phyloP scores from a whole-genome alignment of 352 stramenopile species.

The Thraustochytrium striatum region DNA sequence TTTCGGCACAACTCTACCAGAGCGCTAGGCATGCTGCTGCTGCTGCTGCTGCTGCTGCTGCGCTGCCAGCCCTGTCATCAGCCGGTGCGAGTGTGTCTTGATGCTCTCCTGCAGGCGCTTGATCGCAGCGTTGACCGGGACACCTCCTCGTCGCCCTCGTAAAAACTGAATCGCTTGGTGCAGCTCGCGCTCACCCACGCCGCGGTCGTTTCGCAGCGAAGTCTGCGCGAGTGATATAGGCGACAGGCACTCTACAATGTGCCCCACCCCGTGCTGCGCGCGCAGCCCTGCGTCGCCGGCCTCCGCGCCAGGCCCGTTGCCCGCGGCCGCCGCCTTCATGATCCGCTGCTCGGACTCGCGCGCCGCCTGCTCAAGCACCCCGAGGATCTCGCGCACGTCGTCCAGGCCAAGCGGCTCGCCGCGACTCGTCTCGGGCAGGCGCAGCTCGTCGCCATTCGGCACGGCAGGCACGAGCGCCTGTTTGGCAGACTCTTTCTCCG shows the following conservation, averaged over 20 bases:
- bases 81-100: too few species aligned
- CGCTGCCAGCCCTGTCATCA: too few species aligned
- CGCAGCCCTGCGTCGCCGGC: not conserved
- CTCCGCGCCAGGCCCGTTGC: not conserved
- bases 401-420: not conserved
- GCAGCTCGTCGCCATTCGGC: not conserved
- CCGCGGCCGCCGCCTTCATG: not conserved
- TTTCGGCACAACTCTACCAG: too few species aligned
- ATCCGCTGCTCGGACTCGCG: not conserved
- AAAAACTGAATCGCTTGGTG: not conserved
- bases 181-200: not conserved
- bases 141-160: not conserved
- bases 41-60: too few species aligned
- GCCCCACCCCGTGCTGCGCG: not conserved
- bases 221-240: not conserved
- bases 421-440: too few species aligned
- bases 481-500: not conserved
- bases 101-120: too few species aligned
- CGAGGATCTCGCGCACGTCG: not conserved
- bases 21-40: too few species aligned
- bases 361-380: not conserved
- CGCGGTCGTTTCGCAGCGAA: not conserved
- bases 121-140: too few species aligned
- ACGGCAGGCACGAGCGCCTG: not conserved
- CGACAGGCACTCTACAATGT: not conserved